Evolutionary conservation across 2,329 filamentous ascomycete genomes (phyloP).

Genomic region (Purpureocillium takamizusanense): DNA sequence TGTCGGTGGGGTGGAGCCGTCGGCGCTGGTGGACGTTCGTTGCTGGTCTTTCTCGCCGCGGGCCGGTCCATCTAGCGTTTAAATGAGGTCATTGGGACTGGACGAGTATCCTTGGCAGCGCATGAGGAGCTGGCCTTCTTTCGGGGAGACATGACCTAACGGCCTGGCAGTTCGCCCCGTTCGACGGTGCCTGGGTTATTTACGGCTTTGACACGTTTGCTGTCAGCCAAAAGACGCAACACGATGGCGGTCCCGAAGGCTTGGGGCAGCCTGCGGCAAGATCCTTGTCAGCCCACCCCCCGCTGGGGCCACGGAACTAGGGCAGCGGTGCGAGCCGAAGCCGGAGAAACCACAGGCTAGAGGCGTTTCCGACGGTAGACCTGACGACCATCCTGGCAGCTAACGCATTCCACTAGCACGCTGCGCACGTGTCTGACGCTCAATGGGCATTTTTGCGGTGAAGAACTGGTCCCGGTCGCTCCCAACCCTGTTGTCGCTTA

Average conservation of each 20-base stretch:
- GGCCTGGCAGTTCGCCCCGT: no score
- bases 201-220: not conserved
- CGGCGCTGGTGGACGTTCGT: not conserved
- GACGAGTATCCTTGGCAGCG: no score
- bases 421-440: constrained; percentile 24
- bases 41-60: constrained; percentile 1
- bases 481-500: no score
- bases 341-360: constrained; percentile 23
- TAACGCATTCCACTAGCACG: constrained; percentile 11
- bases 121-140: no score
- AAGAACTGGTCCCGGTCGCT: no score
- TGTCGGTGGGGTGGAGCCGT: constrained; percentile 5
- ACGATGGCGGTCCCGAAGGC: constrained; percentile 7
- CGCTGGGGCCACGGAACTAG: constrained; percentile 12
- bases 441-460: constrained; percentile 17
- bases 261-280: constrained; percentile 11
- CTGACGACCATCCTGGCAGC: constrained; percentile 1
- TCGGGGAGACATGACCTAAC: no score
- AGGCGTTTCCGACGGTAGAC: constrained; percentile 18
- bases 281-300: constrained; percentile 14
- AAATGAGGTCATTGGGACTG: no score
- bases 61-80: no score
- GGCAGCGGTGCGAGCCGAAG: constrained; percentile 28
- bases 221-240: not conserved
- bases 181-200: not conserved